phyloP scores from a whole-genome alignment of 2,329 filamentous ascomycete genomes.

The Pseudohalonectria lignicola region DNA sequence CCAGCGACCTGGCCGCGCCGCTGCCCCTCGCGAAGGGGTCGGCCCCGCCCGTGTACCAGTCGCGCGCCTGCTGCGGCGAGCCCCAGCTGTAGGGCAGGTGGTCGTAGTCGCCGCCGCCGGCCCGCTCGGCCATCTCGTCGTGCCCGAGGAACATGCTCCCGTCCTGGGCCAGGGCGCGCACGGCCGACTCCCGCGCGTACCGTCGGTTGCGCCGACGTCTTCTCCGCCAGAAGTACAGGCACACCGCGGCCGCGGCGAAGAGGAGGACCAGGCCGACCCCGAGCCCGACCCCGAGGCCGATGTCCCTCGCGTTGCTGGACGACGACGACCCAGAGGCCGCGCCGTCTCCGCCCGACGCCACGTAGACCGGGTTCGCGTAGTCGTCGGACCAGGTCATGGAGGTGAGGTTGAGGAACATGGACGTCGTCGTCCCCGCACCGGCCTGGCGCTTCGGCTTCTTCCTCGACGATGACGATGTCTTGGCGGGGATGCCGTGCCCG shows the following conservation, averaged over 20 bases:
- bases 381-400: conserved; percentile 39
- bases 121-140: conserved; percentile 35
- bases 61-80: conserved; percentile 9
- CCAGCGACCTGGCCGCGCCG: conserved; percentile 23
- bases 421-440: conserved; percentile 13
- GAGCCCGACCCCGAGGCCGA: conserved; percentile 54
- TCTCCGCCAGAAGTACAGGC: conserved; percentile 37
- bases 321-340: conserved; percentile 4
- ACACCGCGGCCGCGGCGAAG: conserved; percentile 26
- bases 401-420: conserved; percentile 46
- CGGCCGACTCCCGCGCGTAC: conserved; percentile 29
- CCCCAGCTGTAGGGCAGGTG: conserved; percentile 19
- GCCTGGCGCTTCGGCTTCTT: conserved; percentile 10
- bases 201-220: conserved; percentile 28
- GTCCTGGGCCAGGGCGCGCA: conserved; percentile 38
- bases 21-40: conserved; percentile 28
- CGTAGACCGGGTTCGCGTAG: conserved; percentile 34
- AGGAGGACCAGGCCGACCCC: conserved; percentile 49
- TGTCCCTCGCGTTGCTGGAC: conserved; percentile 22
- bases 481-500: conserved; percentile 38
- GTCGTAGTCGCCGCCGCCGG: conserved; percentile 19
- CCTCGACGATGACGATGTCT: conserved; percentile 1
- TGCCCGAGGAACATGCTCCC: conserved; percentile 30
- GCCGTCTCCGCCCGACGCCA: conserved; percentile 5
- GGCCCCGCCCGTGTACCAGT: conserved; percentile 34